Evolutionary conservation across 2,329 filamentous ascomycete species (phyloP), one percentile per base, ranked within the genome.

Genomic region (Trichocomaceae sp.): DNA sequence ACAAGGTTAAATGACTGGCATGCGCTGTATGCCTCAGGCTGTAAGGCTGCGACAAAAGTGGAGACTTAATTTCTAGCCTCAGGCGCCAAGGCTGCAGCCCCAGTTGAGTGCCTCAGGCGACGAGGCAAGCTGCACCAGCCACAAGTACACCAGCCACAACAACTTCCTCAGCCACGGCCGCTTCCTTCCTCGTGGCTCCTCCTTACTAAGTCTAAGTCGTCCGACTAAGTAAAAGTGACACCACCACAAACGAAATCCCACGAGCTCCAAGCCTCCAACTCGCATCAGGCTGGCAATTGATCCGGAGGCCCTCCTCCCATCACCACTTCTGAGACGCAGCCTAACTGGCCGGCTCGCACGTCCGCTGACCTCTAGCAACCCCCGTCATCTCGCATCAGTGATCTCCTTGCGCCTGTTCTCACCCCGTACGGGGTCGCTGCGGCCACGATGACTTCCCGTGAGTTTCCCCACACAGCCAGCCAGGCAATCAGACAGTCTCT

Each of bases 381-480:
- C 23, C 23, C 7, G 19, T 6, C 9, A 26, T 7, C 41, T 51
- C 17, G 6, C 26, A 46, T n/a, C 48, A 31, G 35, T 55, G 52
- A 57, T 23, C n/a, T 42, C 35, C 54, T 33, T 23, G 35, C 35
- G 29, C 37, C 22, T 54, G 19, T 52, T 56, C 56, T 49, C 58
- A 49, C 56, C 58, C 58, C 58, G 52, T 52, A 52, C 73, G 77
- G 76, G 77, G 75, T 76, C 70, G 71, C 66, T 65, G 74, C 73
- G 73, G 69, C 75, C 75, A 71, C 69, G 71, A 83, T 83, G 79
- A 77, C 77, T 72, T 81, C 79, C 67, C 74, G 79, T 81, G 74
- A 67, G 78, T 74, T 64, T 47, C 54, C 45, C 47, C 56, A 50
- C 59, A 64, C 33, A 58, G 57, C 51, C 55, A 44, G 33, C 37